Evolutionary conservation across 2,329 filamentous ascomycete genomes (phyloP).

Genomic region (Sporothrix luriei): DNA sequence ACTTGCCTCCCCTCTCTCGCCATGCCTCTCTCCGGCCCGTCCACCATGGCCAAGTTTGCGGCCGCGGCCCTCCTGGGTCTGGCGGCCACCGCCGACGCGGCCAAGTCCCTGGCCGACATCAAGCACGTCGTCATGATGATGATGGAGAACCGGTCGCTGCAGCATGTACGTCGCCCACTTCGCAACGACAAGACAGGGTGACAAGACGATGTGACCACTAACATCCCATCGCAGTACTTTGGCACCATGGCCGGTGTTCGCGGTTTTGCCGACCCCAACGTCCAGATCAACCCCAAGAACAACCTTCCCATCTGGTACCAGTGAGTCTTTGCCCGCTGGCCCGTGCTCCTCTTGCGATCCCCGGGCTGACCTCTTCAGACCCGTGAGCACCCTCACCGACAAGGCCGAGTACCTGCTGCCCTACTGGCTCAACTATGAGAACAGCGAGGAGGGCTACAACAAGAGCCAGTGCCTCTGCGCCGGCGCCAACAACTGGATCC

Average conservation of each 20-base stretch:
- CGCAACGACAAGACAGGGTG: no score
- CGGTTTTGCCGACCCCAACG: conserved; percentile 59
- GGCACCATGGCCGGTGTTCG: conserved; percentile 58
- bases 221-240: conserved; percentile 48
- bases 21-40: conserved; percentile 3
- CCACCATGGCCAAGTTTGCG: conserved; percentile 34
- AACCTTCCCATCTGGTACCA: conserved; percentile 53
- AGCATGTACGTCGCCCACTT: conserved; percentile 38
- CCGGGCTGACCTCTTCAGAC: conserved; percentile 36
- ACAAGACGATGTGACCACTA: background rate
- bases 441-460: conserved; percentile 45
- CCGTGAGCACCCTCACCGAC: conserved; percentile 46
- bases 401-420: conserved; percentile 51
- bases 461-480: conserved; percentile 57
- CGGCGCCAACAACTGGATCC: conserved; percentile 54
- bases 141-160: conserved; percentile 49
- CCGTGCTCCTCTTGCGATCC: background rate
- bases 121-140: conserved; percentile 62
- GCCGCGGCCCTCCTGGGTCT: conserved; percentile 34
- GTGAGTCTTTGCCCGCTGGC: conserved; percentile 41
- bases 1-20: background rate
- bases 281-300: conserved; percentile 51
- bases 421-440: conserved; percentile 57
- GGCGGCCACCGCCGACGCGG: conserved; percentile 37
- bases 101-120: conserved; percentile 52